Percentiles rank a stretch among this genome's conserved stretches.
These are phyloP conservation scores for Apiospora marii DNA, from an alignment of 2,329 filamentous ascomycete species.

Conservation along the genomic window DNA sequence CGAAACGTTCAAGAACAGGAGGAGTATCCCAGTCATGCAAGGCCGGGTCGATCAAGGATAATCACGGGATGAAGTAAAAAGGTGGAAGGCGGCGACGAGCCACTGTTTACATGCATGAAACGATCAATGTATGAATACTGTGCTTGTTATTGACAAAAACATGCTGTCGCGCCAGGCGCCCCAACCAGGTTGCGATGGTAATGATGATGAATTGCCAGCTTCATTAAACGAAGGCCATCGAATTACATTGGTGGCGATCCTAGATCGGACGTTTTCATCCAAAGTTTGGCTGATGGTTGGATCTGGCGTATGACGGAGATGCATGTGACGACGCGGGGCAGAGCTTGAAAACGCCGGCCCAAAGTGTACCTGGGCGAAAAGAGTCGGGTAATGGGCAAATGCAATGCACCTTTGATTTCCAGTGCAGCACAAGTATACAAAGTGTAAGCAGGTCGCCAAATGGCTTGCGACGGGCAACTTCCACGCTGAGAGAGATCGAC, in stretches of 20 bases:
- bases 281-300: constrained; percentile 5
- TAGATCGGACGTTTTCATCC: constrained; percentile 20
- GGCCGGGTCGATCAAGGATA: not conserved
- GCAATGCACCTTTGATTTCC: not conserved
- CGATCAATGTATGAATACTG: not conserved
- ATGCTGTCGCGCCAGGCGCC: constrained; percentile 15
- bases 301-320: not conserved
- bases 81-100: not conserved
- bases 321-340: constrained; percentile 20
- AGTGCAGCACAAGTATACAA: not conserved
- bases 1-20: constrained; percentile 4
- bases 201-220: constrained; percentile 1
- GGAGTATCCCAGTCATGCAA: not conserved
- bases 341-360: constrained; percentile 18
- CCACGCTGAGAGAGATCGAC: not conserved
- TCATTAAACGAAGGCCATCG: constrained; percentile 1
- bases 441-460: not conserved
- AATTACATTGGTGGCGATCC: constrained; percentile 19
- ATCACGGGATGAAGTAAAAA: not conserved
- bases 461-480: constrained; percentile 1
- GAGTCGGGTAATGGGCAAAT: not conserved
- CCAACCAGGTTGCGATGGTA: constrained; percentile 12
- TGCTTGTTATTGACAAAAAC: constrained; percentile 13
- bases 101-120: constrained; percentile 17
- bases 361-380: constrained; percentile 7